Conservation (phyloP, 179 eudicot species). For the Sideroxylon spinosum region DNA sequence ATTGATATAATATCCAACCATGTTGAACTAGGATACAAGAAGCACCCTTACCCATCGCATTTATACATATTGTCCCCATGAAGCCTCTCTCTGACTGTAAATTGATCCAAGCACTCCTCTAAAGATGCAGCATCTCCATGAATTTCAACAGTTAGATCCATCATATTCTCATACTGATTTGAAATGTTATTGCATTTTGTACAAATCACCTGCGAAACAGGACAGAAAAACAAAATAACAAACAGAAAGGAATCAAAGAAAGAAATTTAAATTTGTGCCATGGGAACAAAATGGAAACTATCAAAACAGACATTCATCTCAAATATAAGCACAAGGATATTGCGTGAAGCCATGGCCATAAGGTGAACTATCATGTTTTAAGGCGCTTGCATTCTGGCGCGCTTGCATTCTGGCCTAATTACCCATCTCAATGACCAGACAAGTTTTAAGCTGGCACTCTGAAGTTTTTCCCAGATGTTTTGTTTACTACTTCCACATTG, state of each 20-base stretch:
- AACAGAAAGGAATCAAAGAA: neutral
- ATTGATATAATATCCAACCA: neutral
- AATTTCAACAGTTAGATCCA: slow-evolving; percentile 57
- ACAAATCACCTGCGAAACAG: slow-evolving; percentile 40
- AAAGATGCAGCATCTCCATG: slow-evolving; percentile 46
- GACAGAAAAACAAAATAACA: neutral
- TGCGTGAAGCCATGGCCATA: neutral
- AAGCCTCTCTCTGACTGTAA: slow-evolving; percentile 76
- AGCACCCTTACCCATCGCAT: slow-evolving; percentile 70
- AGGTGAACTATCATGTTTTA: neutral
- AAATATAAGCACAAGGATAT: neutral
- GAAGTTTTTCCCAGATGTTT: no score
- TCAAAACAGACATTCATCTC: neutral
- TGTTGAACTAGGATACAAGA: neutral
- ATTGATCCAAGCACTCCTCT: slow-evolving; percentile 68
- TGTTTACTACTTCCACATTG: no score
- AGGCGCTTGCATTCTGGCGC: neutral
- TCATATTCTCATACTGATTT: slow-evolving; percentile 53
- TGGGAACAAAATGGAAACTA: slow-evolving; percentile 14
- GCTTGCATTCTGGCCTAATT: neutral
- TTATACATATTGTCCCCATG: slow-evolving; percentile 87
- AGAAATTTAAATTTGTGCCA: slow-evolving; percentile 12
- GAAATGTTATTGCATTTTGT: slow-evolving; percentile 42
- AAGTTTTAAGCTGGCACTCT: neutral
- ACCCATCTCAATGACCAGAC: neutral